Conservation (phyloP, 1,139 yeast genomes). For the Candida labiduridarum region DNA sequence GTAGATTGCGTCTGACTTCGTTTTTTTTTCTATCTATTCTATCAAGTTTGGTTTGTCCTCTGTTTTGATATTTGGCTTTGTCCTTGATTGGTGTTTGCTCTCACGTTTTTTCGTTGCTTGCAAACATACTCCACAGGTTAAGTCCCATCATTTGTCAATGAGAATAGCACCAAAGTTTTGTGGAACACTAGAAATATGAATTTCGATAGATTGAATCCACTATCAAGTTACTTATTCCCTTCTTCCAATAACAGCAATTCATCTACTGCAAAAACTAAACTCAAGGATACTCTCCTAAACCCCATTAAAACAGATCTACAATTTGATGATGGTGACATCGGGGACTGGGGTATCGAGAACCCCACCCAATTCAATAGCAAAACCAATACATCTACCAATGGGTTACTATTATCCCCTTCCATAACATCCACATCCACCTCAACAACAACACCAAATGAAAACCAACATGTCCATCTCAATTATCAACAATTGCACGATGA, state of each 20-base stretch:
- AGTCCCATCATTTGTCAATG: neutral
- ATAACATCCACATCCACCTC: slow-evolving; percentile 12
- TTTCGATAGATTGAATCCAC: slow-evolving; percentile 35
- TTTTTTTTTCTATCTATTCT: neutral
- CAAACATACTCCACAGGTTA: neutral
- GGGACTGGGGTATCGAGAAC: slow-evolving; percentile 50
- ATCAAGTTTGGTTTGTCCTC: neutral
- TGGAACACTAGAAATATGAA: slow-evolving; percentile 24
- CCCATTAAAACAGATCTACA: neutral
- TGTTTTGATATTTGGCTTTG: neutral
- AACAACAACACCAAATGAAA: slow-evolving; percentile 4
- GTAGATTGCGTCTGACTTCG: neutral
- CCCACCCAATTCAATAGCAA: slow-evolving; percentile 12
- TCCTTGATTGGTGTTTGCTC: neutral
- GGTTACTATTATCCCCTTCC: slow-evolving; percentile 18
- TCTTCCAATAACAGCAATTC: neutral
- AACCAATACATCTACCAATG: slow-evolving; percentile 2
- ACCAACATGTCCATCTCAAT: neutral
- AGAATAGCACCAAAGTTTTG: neutral
- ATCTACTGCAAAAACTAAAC: neutral
- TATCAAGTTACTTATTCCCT: slow-evolving; percentile 17
- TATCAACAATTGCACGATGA: slow-evolving; percentile 1
- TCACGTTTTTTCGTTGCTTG: neutral
- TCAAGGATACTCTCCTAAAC: neutral
- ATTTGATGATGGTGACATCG: slow-evolving; percentile 23